Percentiles rank a stretch among this genome's conserved stretches.
Conservation (phyloP, 257 asterid species). For the Solanum arcanum region DNA sequence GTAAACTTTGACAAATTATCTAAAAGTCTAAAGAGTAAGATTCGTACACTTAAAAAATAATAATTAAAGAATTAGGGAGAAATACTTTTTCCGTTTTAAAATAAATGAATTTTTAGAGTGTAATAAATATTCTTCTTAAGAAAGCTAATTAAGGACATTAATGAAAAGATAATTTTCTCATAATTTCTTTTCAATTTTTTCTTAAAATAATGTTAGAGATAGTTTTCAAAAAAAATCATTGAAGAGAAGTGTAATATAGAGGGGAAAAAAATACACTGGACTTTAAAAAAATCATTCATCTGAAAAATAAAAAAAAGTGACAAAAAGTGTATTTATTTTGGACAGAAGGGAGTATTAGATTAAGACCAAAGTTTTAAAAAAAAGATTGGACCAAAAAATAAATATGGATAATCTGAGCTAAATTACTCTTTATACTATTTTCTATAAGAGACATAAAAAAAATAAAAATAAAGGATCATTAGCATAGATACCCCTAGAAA, state of each 20-base stretch:
- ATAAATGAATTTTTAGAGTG: not conserved
- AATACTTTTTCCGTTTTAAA: not conserved
- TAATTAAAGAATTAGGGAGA: not conserved
- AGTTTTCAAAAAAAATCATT: too few relatives aligned
- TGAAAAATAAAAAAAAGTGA: not conserved
- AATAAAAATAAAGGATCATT: not conserved
- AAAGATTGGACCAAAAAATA: not conserved
- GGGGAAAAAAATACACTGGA: not conserved
- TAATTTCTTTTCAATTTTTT: not conserved
- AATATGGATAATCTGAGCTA: not conserved
- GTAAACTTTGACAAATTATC: not conserved
- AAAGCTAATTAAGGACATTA: too few relatives aligned
- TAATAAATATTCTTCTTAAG: too few relatives aligned
- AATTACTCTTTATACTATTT: too few relatives aligned
- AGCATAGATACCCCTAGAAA: not conserved
- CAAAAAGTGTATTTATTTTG: too few relatives aligned
- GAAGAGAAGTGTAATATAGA: not conserved
- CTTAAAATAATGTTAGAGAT: not conserved
- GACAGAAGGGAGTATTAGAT: not conserved
- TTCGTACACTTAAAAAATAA: not conserved
- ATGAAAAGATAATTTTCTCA: too few relatives aligned
- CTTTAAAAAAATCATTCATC: too few relatives aligned
- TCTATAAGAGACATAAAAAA: too few relatives aligned
- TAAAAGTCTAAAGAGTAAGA: not conserved
- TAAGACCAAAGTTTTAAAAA: not conserved